phyloP scores from a whole-genome alignment of 1,139 yeast species.

The Yamadazyma atlantica region DNA sequence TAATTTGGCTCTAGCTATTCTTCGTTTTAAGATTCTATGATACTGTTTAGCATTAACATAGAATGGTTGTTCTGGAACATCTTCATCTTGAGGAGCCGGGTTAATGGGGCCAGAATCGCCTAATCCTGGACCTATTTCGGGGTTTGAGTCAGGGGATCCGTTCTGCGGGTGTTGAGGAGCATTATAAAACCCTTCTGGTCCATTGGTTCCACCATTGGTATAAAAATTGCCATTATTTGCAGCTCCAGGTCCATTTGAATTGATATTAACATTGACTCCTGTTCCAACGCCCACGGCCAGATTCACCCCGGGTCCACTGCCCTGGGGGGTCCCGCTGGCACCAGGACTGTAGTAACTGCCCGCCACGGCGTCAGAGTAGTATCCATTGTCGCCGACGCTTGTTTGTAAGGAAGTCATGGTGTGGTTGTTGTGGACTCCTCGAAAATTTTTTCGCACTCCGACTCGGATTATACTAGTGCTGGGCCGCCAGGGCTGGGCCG shows the following conservation, averaged over 20 bases:
- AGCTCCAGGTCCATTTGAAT: background rate
- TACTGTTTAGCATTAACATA: conserved; percentile 98
- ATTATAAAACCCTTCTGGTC: background rate
- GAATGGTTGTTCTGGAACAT: conserved; percentile 75
- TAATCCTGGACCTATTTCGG: background rate
- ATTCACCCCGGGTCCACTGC: background rate
- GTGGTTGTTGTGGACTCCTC: background rate
- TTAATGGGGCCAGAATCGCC: too few species aligned
- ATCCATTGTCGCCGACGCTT: conserved; percentile 27
- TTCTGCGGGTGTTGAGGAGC: background rate
- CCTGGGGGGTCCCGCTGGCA: conserved; percentile 4
- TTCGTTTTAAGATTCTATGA: conserved; percentile 87
- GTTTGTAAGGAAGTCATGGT: conserved; percentile 38
- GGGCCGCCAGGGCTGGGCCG: too few species aligned
- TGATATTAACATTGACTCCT: background rate
- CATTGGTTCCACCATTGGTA: background rate
- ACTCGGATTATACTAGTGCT: conserved; percentile 3
- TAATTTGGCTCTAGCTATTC: conserved; percentile 89
- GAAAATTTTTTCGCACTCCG: conserved; percentile 5
- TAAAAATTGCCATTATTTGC: background rate
- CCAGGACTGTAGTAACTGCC: conserved; percentile 28
- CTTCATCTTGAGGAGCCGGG: conserved; percentile 8
- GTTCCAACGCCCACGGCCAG: too few species aligned
- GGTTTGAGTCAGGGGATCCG: background rate
- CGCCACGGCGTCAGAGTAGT: conserved; percentile 31